Base-by-base conservation (phyloP, 495 filamentous ascomycete genomes). In the Xylaria venustula region DNA sequence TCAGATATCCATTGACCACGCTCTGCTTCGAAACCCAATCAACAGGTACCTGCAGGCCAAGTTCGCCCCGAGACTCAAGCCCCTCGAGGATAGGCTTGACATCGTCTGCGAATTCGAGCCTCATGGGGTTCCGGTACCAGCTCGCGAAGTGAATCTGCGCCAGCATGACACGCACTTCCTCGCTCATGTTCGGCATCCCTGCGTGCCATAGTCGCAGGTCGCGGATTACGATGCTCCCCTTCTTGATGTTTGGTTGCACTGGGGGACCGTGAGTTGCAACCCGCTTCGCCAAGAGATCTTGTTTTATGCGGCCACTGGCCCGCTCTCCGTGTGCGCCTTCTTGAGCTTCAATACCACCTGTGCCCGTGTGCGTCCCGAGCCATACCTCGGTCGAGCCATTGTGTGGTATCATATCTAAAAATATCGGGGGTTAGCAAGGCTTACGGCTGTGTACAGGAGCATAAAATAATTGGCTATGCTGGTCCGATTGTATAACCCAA, bases 131-230 rank as follows among this genome's bases (percentile, higher is more conserved):
- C 12, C 79, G 66, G 52, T 80, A 80, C 78, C 79, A 79, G 9
- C 73, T 73, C 0, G 78, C 76, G 59, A 71, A 79, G 69, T 76
- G 73, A 67, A 81, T 84, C 72, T 83, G 79, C 12, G 83, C 82
- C 12, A 88, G 70, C 83, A 87, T 85, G 30, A 87, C 77, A 37
- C 85, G 72, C 0, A 75, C 71, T 11, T 73, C 68, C 17, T 75
- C 65, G 6, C 76, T 79, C 19, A 72, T 60, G 59, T 87, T 88
- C 9, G 82, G 84, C 75, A 83, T 82, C 0, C 85, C 85, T 7
- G 80, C 82, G 68, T 87, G 83, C 83, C 83, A 88, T 4, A 87
- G 74, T 22, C 84, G 66, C 53, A 86, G 67, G 67, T 87, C 84
- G 4, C 85, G 73, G 9, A 87, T 61, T 23, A 85, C 66, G 9